Conservation (phyloP, 148 eudicot genomes). For the Heliamphora exappendiculata region DNA sequence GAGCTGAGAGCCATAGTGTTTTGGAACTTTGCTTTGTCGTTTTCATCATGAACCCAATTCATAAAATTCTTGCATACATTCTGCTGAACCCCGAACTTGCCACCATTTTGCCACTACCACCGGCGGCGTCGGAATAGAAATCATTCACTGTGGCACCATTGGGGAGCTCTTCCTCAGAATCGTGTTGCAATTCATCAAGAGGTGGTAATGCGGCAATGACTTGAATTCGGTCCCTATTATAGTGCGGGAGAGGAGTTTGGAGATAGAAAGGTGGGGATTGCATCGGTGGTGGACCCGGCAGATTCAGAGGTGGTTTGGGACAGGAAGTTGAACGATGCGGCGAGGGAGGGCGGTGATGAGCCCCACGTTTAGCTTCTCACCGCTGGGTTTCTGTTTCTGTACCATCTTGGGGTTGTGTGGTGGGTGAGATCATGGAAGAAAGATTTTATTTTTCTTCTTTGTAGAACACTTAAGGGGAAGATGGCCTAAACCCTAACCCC, state of each 20-base stretch:
- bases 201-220: constrained; percentile 9
- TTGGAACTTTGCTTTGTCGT: too few relatives aligned
- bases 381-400: constrained; percentile 91
- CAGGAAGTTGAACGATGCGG: constrained; percentile 64
- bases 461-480: too few relatives aligned
- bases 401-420: constrained; percentile 91
- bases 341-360: constrained; percentile 43
- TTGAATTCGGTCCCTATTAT: constrained; percentile 9
- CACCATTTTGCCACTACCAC: constrained; percentile 17
- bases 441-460: too few relatives aligned
- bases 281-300: constrained; percentile 46
- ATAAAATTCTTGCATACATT: constrained; percentile 22
- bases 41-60: constrained; percentile 11
- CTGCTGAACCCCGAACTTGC: constrained; percentile 14
- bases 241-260: constrained; percentile 30
- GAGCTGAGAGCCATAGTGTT: too few relatives aligned
- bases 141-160: constrained; percentile 65
- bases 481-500: too few relatives aligned
- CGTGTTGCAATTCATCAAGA: constrained; percentile 41
- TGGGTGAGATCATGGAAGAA: too few relatives aligned
- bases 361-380: constrained; percentile 93
- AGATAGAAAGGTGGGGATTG: constrained; percentile 41
- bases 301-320: constrained; percentile 81
- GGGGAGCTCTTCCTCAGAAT: constrained; percentile 75
- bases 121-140: constrained; percentile 33